These are phyloP conservation scores for Actinidia polygama DNA, from an alignment of 179 eudicot species.

Conservation along the genomic window DNA sequence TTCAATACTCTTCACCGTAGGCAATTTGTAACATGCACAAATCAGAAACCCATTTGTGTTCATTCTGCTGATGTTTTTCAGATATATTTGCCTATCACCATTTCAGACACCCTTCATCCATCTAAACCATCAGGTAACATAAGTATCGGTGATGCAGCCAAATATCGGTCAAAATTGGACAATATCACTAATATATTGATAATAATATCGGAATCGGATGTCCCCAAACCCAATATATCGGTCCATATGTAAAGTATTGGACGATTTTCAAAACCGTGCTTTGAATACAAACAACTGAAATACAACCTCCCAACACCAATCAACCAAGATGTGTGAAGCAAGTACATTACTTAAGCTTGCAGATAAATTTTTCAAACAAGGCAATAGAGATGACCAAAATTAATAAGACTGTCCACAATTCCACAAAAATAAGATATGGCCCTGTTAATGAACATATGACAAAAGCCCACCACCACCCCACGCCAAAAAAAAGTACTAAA, in stretches of 20 bases:
- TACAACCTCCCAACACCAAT: not conserved
- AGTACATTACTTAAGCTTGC: not conserved
- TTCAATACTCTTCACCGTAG: not conserved
- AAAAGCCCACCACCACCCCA: not conserved
- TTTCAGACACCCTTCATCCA: not conserved
- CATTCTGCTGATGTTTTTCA: not conserved
- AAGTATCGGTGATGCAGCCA: no score
- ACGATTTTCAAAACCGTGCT: no score
- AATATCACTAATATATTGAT: not conserved
- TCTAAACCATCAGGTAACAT: not conserved
- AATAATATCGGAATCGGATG: no score
- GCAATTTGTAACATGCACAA: not conserved
- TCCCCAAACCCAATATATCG: no score
- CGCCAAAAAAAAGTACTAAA: no score
- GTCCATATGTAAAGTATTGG: no score
- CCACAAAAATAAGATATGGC: not conserved
- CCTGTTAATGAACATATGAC: not conserved
- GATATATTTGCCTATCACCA: not conserved
- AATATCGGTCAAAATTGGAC: no score
- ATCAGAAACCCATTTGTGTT: not conserved
- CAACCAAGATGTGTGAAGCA: not conserved
- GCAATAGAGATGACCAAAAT: not conserved
- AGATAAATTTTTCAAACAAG: not conserved
- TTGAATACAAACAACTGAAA: not conserved
- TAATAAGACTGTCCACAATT: not conserved